Conservation (phyloP, 176 grass and related monocot species). For the Secale cereale region DNA sequence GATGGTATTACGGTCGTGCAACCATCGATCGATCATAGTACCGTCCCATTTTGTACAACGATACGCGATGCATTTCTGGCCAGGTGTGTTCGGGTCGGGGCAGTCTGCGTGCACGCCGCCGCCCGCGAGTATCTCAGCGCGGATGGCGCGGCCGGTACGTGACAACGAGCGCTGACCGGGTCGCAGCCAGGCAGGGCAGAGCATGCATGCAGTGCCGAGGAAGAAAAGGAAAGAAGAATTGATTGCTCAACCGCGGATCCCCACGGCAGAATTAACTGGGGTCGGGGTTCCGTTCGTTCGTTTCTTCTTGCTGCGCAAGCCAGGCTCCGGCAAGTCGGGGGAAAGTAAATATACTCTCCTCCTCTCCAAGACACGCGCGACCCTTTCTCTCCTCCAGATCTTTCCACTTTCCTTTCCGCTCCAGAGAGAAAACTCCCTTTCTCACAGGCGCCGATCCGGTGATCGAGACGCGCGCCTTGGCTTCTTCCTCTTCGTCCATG, state of each 20-base stretch:
- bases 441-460: background rate
- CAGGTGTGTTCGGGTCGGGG: no score
- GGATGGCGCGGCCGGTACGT: background rate
- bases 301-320: slow-evolving; percentile 26
- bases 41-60: no score
- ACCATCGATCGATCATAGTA: no score
- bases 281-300: no score
- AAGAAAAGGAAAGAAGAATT: background rate
- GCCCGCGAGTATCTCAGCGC: no score
- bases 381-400: background rate
- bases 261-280: background rate
- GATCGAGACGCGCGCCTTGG: background rate
- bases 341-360: background rate
- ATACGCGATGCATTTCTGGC: no score
- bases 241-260: background rate
- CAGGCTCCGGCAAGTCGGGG: slow-evolving; percentile 8
- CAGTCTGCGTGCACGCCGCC: no score
- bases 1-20: no score
- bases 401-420: background rate
- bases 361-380: background rate
- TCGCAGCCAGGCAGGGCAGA: background rate
- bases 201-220: background rate
- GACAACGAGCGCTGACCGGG: background rate
- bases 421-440: background rate
- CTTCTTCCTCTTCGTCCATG: background rate